phyloP scores from a whole-genome alignment of 2,329 filamentous ascomycete species.

The Microsporum ferrugineum region DNA sequence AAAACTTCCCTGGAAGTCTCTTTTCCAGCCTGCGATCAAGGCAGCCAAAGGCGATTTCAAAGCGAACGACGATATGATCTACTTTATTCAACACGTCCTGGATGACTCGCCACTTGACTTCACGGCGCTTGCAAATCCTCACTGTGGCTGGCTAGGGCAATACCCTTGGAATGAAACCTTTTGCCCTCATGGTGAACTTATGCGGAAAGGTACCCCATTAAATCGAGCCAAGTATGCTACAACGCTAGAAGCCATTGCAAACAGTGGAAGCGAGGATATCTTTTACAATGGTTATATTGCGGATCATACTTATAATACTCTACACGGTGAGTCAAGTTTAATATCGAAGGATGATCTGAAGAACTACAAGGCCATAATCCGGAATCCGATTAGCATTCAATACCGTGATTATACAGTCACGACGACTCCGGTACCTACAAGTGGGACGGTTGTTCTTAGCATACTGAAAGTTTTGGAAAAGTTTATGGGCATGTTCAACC shows the following conservation, averaged over 20 bases:
- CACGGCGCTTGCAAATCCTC: neutral
- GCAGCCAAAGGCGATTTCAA: constrained; percentile 40
- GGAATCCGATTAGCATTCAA: constrained; percentile 31
- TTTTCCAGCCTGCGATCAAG: constrained; percentile 63
- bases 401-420: constrained; percentile 62
- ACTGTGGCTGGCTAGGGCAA: neutral
- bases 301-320: constrained; percentile 54
- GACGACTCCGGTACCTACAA: constrained; percentile 58
- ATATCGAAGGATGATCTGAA: constrained; percentile 71
- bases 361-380: constrained; percentile 56
- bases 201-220: constrained; percentile 64
- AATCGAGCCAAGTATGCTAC: constrained; percentile 68
- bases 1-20: constrained; percentile 48
- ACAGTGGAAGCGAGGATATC: constrained; percentile 52
- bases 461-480: constrained; percentile 75
- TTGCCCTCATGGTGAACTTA: constrained; percentile 63
- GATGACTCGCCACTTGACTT: constrained; percentile 38
- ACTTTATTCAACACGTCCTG: constrained; percentile 54
- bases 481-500: constrained; percentile 53
- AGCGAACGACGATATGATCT: constrained; percentile 60
- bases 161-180: constrained; percentile 74
- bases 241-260: constrained; percentile 64
- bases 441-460: constrained; percentile 62
- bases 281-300: constrained; percentile 66
- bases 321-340: constrained; percentile 52